Base-by-base conservation (phyloP, 1,284 basidiomycete genomes). In the Boletellus sp. region DNA sequence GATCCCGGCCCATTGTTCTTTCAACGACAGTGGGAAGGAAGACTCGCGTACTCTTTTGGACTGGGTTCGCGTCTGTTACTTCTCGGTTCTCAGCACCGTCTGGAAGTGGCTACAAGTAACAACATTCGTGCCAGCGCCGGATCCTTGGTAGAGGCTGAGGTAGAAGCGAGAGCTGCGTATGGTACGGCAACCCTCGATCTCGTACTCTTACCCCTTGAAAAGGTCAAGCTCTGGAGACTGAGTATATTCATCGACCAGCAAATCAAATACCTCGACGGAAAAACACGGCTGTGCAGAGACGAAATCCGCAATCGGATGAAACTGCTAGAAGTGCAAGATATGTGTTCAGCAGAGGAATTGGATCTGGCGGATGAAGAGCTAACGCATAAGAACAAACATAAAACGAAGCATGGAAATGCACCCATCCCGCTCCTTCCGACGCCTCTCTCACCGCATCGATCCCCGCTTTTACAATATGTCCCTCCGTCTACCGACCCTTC, bases 11-110 rank as follows among this genome's bases (percentile, higher is more conserved):
- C 63, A 6, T 7, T 64, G 26, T 76, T 91, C 38, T 82, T 98
- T 5, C 88, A 97, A 64, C 75, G 91, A 16, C 84, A 91, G 56
- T 99, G 95, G 94, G 93, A 95, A 53, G 80, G 84, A 47, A 87
- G 94, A 62, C 76, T 98, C 60, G 84, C 92, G 53, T 94, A 92
- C 56, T 70, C 91, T 37, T 85, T 98, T 44, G 79, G 83, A 0
- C 71, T 98, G 30, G 85, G 85, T 32, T 92, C 92, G 11, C 84
- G 91, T 55, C 84, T 84, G 53, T 91, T 94, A 67, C 78, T 85
- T 13, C 84, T 97, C 45, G 93, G 94, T 19, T 54, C 59, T 34
- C 38, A 32, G 11, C 50, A 45, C 21, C 49, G 36, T 43, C 11
- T 49, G 10, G 47, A 45, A 23, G 35, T 27, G 7, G 33, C 23